Conservation (phyloP, 345 rosid species). For the Conringia planisiliqua region DNA sequence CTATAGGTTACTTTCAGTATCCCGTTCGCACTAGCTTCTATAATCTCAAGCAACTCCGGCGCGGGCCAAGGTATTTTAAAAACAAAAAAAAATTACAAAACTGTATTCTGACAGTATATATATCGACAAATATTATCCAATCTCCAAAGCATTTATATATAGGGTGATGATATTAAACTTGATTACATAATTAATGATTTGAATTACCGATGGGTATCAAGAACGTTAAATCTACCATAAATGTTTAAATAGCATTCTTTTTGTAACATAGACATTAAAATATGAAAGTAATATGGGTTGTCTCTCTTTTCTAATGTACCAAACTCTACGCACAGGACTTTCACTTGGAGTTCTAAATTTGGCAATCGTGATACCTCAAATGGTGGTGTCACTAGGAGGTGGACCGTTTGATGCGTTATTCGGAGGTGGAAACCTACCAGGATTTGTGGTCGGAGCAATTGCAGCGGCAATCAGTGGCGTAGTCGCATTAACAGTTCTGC, state of each 20-base stretch:
- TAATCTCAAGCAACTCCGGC: conserved; percentile 16
- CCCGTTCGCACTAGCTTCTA: conserved; percentile 22
- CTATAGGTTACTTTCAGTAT: conserved; percentile 21
- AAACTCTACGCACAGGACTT: conserved; percentile 44
- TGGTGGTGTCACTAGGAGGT: conserved; percentile 23
- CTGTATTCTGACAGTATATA: no score
- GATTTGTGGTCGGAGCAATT: conserved; percentile 22
- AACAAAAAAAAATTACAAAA: no score
- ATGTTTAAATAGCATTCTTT: no score
- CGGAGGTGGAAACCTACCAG: conserved; percentile 31
- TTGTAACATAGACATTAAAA: background rate
- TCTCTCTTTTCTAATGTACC: background rate
- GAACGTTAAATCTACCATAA: no score
- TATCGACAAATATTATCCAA: no score
- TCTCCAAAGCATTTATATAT: no score
- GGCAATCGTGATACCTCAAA: conserved; percentile 67
- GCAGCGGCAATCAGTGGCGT: conserved; percentile 20
- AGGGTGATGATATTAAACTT: no score
- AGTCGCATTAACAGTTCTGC: conserved; percentile 13
- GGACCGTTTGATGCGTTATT: conserved; percentile 22
- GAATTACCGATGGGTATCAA: no score
- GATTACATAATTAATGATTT: no score
- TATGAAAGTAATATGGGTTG: background rate
- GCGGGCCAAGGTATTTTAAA: conserved; percentile 28
- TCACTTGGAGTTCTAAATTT: conserved; percentile 78